Conservation (phyloP, 2,329 filamentous ascomycete species). For the Ampelomyces quisqualis region DNA sequence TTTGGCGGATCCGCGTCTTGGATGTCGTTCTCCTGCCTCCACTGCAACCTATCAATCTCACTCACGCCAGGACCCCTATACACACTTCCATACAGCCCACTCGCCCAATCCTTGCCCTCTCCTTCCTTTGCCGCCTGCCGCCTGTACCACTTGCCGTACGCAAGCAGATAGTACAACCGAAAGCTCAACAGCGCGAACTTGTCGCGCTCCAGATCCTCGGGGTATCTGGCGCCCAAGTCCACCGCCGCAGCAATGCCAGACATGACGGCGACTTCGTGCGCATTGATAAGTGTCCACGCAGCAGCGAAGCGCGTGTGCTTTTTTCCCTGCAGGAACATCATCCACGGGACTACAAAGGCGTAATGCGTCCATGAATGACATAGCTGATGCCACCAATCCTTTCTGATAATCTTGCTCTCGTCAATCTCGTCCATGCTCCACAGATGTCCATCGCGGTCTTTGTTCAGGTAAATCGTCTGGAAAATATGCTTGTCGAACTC, state of each 20-base stretch:
- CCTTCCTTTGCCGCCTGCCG: slow-evolving; percentile 47
- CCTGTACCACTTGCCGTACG: slow-evolving; percentile 63
- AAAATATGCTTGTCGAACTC: slow-evolving; percentile 65
- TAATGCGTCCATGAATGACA: slow-evolving; percentile 66
- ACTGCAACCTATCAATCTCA: slow-evolving; percentile 55
- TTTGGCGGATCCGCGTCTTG: slow-evolving; percentile 13
- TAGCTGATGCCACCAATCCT: slow-evolving; percentile 69
- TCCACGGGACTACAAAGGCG: slow-evolving; percentile 64
- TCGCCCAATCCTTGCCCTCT: slow-evolving; percentile 58
- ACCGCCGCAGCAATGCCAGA: slow-evolving; percentile 71
- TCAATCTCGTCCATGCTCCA: slow-evolving; percentile 64
- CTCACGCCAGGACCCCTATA: slow-evolving; percentile 61
- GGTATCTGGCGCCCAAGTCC: slow-evolving; percentile 65
- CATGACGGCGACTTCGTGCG: slow-evolving; percentile 70
- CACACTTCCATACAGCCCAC: slow-evolving; percentile 59
- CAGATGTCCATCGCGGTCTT: slow-evolving; percentile 54
- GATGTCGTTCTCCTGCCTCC: slow-evolving; percentile 51
- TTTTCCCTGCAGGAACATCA: slow-evolving; percentile 70
- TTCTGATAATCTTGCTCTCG: slow-evolving; percentile 60
- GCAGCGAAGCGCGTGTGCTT: slow-evolving; percentile 65
- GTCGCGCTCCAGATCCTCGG: slow-evolving; percentile 63
- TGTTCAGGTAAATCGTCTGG: slow-evolving; percentile 68
- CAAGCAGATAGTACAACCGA: slow-evolving; percentile 61
- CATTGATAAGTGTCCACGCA: slow-evolving; percentile 69
- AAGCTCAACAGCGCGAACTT: slow-evolving; percentile 62